Percentiles rank a stretch among this genome's conserved stretches.
phyloP scores from a whole-genome alignment of 2,329 filamentous ascomycete species.

The Trichoderma asperellum region DNA sequence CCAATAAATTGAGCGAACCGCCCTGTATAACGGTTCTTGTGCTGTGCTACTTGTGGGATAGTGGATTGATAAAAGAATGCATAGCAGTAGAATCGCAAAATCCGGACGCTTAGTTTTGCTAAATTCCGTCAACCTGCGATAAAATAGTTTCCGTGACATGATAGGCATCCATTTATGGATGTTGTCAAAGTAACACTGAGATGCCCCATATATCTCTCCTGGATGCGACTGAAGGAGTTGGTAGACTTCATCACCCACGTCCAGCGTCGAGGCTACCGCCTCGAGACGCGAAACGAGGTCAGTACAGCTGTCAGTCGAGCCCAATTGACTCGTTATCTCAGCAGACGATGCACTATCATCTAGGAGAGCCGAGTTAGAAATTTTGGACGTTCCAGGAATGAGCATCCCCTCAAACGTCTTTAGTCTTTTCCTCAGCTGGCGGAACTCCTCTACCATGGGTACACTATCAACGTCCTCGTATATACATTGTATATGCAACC shows the following conservation, averaged over 20 bases:
- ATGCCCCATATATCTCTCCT: slow-evolving; percentile 22
- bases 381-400: slow-evolving; percentile 8
- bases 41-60: slow-evolving; percentile 4
- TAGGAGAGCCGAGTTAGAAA: not conserved
- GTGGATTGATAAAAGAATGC: slow-evolving; percentile 17
- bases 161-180: slow-evolving; percentile 27
- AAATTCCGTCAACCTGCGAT: slow-evolving; percentile 16
- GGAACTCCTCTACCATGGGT: slow-evolving; percentile 23
- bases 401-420: slow-evolving; percentile 21
- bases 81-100: slow-evolving; percentile 22
- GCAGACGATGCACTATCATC: not conserved
- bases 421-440: slow-evolving; percentile 22
- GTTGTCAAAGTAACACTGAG: slow-evolving; percentile 21
- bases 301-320: not conserved
- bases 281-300: slow-evolving; percentile 21
- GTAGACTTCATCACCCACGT: slow-evolving; percentile 21
- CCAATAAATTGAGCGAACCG: slow-evolving; percentile 18
- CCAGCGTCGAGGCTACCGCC: not conserved
- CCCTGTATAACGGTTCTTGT: slow-evolving; percentile 12
- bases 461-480: slow-evolving; percentile 24
- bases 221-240: slow-evolving; percentile 22
- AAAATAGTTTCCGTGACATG: slow-evolving; percentile 24
- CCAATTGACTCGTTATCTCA: not conserved
- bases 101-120: slow-evolving; percentile 22
- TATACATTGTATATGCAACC: slow-evolving; percentile 16